A percentile compares a stretch with the other conserved stretches of the same genome.
Conservation (phyloP, 805 yeast species). For the Metschnikowia baotianmanensis region DNA sequence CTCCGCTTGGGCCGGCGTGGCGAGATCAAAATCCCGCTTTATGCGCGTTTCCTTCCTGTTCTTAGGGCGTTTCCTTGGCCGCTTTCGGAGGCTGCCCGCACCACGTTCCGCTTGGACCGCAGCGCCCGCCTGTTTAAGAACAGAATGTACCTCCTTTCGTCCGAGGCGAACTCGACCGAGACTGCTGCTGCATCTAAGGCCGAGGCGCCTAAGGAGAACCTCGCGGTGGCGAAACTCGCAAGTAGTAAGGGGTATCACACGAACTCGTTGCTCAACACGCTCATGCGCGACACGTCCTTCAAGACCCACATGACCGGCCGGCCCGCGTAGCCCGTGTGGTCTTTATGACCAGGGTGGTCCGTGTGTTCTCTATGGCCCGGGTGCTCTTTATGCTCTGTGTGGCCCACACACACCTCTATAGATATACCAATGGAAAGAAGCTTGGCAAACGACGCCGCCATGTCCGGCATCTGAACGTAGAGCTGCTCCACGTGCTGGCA, state of each 20-base stretch:
- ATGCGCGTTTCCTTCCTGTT: conserved; percentile 71
- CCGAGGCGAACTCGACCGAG: not conserved
- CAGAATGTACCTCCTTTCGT: conserved; percentile 3
- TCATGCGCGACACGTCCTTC: conserved; percentile 10
- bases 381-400: too few relatives aligned
- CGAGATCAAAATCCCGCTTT: conserved; percentile 70
- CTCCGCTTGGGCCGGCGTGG: conserved; percentile 63
- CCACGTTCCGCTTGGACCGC: conserved; percentile 65
- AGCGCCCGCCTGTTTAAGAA: conserved; percentile 7
- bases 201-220: not conserved
- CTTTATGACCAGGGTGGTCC: too few relatives aligned
- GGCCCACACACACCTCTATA: conserved; percentile 11
- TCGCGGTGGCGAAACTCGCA: conserved; percentile 3
- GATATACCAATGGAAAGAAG: conserved; percentile 4
- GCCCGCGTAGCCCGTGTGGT: conserved; percentile 3
- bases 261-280: conserved; percentile 7
- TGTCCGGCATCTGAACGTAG: conserved; percentile 13
- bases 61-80: conserved; percentile 75
- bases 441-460: conserved; percentile 7
- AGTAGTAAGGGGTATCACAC: conserved; percentile 5
- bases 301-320: conserved; percentile 12
- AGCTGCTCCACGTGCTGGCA: conserved; percentile 18
- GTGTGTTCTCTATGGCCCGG: too few relatives aligned
- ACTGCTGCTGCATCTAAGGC: not conserved
- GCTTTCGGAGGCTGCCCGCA: conserved; percentile 51